Evolutionary conservation across 805 yeast species (phyloP), one percentile per base, ranked within the genome.

Genomic region (Vanderwaltozyma yarrowii): DNA sequence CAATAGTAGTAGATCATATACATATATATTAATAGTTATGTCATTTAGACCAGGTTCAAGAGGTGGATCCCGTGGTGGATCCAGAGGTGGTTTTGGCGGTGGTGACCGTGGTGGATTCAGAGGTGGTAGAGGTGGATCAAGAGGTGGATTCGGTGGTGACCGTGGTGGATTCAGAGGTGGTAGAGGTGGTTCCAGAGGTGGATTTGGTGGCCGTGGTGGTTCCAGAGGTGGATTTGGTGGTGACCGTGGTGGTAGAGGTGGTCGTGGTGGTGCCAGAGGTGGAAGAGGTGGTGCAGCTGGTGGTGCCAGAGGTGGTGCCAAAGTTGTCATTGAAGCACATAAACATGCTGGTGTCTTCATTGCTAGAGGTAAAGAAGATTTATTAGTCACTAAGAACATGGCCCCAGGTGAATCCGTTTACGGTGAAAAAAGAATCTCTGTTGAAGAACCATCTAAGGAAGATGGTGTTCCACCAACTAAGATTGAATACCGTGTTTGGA

Each of bases 291-390:
- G 83, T 58, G 80, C 78, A 43, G 53, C 78, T 45, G 89, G 88
- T 50, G 94, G 92, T 65, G 88, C 89, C 47, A 61, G 71, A 49
- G 92, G 89, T 56, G 94, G 94, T 64, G 95, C 96, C 56, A 92
- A 83, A 73, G 97, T 89, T 52, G 85, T 89, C 59, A 81, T 89
- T 54, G 98, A 92, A 71, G 96, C 97, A 56, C 98, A 92, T 70
- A 83, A 96, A 72, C 97, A 92, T 64, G 95, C 88, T 39, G 98
- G 94, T 78, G 96, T 92, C 51, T 92, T 78, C 79, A 89, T 92
- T 67, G 98, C 97, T 65, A 86, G 97, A 73, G 98, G 98, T 67
- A 92, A 92, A 69, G 98, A 92, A 73, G 98, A 92, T 77, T 76
- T 92, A 63, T 75, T 92, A 58, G 95, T 92, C 47, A 92, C 98